A percentile compares a stretch with the other conserved stretches of the same genome.
phyloP scores from a whole-genome alignment of 2,329 filamentous ascomycete genomes.

The Pyrenophora tritici-repentis region DNA sequence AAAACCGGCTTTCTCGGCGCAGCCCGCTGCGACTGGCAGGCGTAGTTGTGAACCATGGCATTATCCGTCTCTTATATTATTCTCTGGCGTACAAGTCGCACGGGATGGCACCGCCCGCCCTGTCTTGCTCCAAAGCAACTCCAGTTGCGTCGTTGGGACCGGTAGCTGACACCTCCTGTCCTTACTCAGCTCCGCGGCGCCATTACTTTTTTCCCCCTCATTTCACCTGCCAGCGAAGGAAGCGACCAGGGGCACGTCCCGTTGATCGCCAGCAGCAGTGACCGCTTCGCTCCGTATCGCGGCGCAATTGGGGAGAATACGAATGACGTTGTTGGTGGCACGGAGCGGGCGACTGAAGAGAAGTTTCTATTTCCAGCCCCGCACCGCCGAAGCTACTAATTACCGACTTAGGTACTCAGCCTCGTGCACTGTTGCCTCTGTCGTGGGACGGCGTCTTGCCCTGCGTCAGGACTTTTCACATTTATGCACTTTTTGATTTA shows the following conservation, averaged over 20 bases:
- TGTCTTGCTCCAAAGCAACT: constrained; percentile 2
- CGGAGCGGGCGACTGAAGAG: background rate
- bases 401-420: too few species aligned
- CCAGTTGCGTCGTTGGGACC: background rate
- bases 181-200: constrained; percentile 9
- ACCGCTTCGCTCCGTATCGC: background rate
- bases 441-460: too few species aligned
- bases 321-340: constrained; percentile 1
- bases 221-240: background rate
- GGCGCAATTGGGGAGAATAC: background rate
- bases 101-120: constrained; percentile 1
- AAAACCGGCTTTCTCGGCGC: constrained; percentile 17
- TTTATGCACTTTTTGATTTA: too few species aligned
- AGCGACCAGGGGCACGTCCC: background rate
- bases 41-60: constrained; percentile 8
- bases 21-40: constrained; percentile 2
- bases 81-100: background rate
- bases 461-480: too few species aligned
- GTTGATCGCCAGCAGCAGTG: background rate
- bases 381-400: too few species aligned
- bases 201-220: background rate
- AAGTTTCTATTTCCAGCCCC: too few species aligned
- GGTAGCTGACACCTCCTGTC: background rate
- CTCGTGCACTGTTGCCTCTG: too few species aligned
- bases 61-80: constrained; percentile 17